Percentiles rank a stretch among this genome's conserved stretches.
phyloP scores from a whole-genome alignment of 345 rosid species.

The Nasturtium officinale region DNA sequence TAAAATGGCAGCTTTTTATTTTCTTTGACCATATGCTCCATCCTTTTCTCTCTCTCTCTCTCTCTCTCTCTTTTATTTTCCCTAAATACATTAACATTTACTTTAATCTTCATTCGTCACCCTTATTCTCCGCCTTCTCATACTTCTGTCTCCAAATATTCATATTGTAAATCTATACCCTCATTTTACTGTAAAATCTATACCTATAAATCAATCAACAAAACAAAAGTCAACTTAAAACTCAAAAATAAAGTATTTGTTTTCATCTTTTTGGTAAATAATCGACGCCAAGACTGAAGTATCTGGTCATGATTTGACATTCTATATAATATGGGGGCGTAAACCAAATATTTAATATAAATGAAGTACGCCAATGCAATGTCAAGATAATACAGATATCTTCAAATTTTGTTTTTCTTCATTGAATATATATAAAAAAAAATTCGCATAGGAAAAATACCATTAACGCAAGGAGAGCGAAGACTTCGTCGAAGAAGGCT shows the following conservation, averaged over 20 bases:
- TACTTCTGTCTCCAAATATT: neutral
- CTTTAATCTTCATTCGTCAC: neutral
- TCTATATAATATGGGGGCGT: constrained; percentile 17
- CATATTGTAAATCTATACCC: neutral
- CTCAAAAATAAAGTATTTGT: neutral
- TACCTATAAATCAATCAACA: neutral
- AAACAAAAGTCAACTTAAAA: neutral
- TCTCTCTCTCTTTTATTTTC: neutral
- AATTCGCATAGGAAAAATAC: constrained; percentile 35
- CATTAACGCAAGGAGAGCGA: constrained; percentile 37
- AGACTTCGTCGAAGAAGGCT: constrained; percentile 42
- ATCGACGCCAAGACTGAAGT: constrained; percentile 2
- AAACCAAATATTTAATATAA: constrained; percentile 18
- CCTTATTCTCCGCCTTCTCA: neutral
- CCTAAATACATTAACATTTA: neutral
- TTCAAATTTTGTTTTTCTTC: neutral
- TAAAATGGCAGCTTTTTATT: constrained; percentile 30
- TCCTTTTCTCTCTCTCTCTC: neutral
- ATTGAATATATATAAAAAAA: constrained; percentile 16
- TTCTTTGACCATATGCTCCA: constrained; percentile 32
- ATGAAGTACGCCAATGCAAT: constrained; percentile 30
- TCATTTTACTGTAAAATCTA: neutral
- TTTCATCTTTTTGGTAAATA: neutral
- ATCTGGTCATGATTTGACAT: neutral
- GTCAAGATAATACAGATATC: constrained; percentile 18